Evolutionary conservation across 2,329 filamentous ascomycete species (phyloP).

Genomic region (Arthrocladium fulminans): DNA sequence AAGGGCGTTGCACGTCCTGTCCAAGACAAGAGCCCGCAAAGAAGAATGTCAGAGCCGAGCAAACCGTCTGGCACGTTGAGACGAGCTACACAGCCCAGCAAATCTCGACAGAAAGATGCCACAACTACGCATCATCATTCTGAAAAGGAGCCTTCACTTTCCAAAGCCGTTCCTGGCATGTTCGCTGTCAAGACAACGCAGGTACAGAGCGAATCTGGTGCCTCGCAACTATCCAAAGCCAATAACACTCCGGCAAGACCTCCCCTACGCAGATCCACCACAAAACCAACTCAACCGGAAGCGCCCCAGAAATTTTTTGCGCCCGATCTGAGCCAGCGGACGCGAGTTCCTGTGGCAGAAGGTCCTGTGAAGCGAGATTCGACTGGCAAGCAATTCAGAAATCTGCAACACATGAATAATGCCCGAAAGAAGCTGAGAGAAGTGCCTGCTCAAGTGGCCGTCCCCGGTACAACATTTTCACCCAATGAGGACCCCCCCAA

Average conservation of each 20-base stretch:
- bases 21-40: neutral
- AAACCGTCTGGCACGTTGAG: neutral
- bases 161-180: neutral
- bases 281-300: neutral
- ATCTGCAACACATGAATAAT: slow-evolving; percentile 17
- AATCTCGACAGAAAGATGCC: neutral
- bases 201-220: neutral
- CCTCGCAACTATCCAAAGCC: neutral
- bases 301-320: neutral
- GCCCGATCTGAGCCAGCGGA: neutral
- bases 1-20: neutral
- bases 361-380: neutral
- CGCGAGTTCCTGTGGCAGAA: neutral
- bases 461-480: neutral
- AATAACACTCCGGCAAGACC: neutral
- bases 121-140: neutral
- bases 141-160: neutral
- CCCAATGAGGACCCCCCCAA: neutral
- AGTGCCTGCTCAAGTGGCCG: slow-evolving; percentile 13
- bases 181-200: no score
- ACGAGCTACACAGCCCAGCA: neutral
- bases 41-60: neutral
- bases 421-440: slow-evolving; percentile 11
- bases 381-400: slow-evolving; percentile 15
- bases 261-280: neutral